A percentile compares a stretch with the other conserved stretches of the same genome.
These are phyloP conservation scores for Gossypium australe DNA, from an alignment of 345 rosid genomes.

Conservation along the genomic window DNA sequence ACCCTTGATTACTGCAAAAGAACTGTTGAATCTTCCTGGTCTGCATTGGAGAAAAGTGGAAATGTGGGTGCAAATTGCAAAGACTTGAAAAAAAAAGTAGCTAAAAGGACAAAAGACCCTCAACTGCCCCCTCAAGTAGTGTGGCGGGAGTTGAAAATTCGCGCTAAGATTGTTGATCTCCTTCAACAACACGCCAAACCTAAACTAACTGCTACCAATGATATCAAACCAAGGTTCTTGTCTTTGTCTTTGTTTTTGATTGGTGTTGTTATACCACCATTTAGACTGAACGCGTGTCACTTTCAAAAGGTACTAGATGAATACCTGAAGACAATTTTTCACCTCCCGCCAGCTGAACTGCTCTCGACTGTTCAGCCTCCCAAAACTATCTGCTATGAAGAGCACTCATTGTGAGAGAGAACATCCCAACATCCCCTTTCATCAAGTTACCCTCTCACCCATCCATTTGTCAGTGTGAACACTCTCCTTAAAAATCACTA, in stretches of 20 bases:
- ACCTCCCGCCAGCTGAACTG: too few relatives aligned
- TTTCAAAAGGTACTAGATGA: too few relatives aligned
- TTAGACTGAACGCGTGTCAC: too few relatives aligned
- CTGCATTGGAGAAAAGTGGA: constrained; percentile 8
- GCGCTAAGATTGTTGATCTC: constrained; percentile 42
- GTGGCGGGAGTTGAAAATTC: constrained; percentile 33
- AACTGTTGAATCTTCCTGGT: constrained; percentile 15
- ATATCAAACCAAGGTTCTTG: constrained; percentile 4
- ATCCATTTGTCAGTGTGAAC: too few relatives aligned
- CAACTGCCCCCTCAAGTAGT: constrained; percentile 44
- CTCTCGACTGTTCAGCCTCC: too few relatives aligned
- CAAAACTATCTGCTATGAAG: too few relatives aligned
- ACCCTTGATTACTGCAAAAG: constrained; percentile 19
- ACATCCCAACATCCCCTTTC: too few relatives aligned
- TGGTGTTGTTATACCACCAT: neutral
- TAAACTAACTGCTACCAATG: constrained; percentile 42
- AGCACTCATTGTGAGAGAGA: too few relatives aligned
- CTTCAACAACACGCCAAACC: constrained; percentile 39
- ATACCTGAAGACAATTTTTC: too few relatives aligned
- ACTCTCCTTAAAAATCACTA: too few relatives aligned
- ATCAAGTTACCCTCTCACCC: too few relatives aligned
- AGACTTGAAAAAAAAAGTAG: constrained; percentile 8
- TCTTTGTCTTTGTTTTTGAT: neutral
- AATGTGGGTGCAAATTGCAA: constrained; percentile 6
- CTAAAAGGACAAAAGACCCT: constrained; percentile 24